Evolutionary conservation across 768 basidiomycete genomes (phyloP), one percentile per base, ranked within the genome.

Genomic region (Fistulinella prunicolor): DNA sequence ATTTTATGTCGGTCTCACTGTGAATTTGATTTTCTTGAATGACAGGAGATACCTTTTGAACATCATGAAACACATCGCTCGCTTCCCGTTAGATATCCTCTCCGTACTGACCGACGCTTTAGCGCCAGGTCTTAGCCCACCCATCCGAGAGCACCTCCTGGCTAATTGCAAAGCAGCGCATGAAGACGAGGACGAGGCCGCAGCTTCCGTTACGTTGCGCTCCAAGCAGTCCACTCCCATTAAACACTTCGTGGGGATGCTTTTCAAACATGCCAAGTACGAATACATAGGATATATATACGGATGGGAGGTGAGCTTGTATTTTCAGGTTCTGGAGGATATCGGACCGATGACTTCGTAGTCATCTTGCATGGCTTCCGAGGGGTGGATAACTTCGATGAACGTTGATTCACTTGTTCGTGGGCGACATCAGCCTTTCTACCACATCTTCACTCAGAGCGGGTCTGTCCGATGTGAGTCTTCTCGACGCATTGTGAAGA

Each of bases 341-440:
- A 10, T 40, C 19, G 24, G 22, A n/a, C 29, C 10, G 23, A 51
- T 17, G 34, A 35, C 37, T 29, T 30, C 49, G 12, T 23, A 66
- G 65, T 44, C 64, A 12, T 56, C 53, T 12, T 81, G 78, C 53
- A 64, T 56, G 47, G 71, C 72, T 12, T 55, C 65, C 9, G 72
- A 73, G 38, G 64, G 55, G 21, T 80, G 77, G 78, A 76, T 75
- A 10, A 42, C 36, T 14, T 58, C 66, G 23, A 79, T 77, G 77
- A 55, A 59, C 20, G 67, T 79, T 1, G 66, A 74, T 49, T 49
- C 54, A 9, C 64, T 80, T 14, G 35, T 59, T 22, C 55, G 65
- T 19, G 77, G 79, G 17, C 61, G 70, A 20, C 51, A 72, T 37
- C 80, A 81, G 46, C 77, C 80, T 2, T 81, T 80, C 51, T 81